Evolutionary conservation across 306 rosid genomes (phyloP).

Genomic region (Vigna radiata): DNA sequence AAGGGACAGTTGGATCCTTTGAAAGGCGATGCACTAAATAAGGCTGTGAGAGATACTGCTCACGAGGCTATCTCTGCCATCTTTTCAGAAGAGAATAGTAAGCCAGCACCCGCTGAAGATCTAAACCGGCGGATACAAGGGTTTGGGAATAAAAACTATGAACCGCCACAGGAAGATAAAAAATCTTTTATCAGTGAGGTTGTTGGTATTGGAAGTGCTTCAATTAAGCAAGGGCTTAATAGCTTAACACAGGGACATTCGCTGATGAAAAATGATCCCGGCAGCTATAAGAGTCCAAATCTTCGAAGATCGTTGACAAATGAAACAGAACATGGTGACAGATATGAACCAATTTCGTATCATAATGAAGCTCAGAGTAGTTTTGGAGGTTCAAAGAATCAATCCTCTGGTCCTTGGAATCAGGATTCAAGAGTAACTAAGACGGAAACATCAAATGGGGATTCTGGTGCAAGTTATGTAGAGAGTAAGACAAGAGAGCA

Average conservation of each 20-base stretch:
- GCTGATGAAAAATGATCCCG: slow-evolving; percentile 72
- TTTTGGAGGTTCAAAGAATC: slow-evolving; percentile 66
- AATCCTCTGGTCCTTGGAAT: slow-evolving; percentile 68
- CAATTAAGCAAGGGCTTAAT: slow-evolving; percentile 92
- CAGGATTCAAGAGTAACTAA: slow-evolving; percentile 70
- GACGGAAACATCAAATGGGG: slow-evolving; percentile 64
- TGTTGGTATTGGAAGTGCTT: slow-evolving; percentile 95
- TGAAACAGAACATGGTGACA: slow-evolving; percentile 65
- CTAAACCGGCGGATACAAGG: slow-evolving; percentile 90
- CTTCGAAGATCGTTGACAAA: slow-evolving; percentile 88
- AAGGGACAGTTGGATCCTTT: slow-evolving; percentile 91
- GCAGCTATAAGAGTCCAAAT: slow-evolving; percentile 86
- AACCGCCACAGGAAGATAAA: slow-evolving; percentile 67
- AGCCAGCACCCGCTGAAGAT: slow-evolving; percentile 81
- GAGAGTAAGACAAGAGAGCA: slow-evolving; percentile 83
- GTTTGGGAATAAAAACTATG: slow-evolving; percentile 87
- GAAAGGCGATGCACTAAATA: slow-evolving; percentile 95
- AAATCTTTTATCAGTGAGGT: slow-evolving; percentile 95
- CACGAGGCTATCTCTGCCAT: slow-evolving; percentile 84
- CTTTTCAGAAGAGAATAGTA: slow-evolving; percentile 82
- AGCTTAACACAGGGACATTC: slow-evolving; percentile 83
- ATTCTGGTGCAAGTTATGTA: slow-evolving; percentile 62
- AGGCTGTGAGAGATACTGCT: slow-evolving; percentile 93
- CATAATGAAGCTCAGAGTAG: slow-evolving; percentile 65
- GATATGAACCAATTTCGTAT: slow-evolving; percentile 80